Evolutionary conservation across 2,329 filamentous ascomycete species (phyloP), one percentile per base, ranked within the genome.

Genomic region (Colletotrichum tanaceti): DNA sequence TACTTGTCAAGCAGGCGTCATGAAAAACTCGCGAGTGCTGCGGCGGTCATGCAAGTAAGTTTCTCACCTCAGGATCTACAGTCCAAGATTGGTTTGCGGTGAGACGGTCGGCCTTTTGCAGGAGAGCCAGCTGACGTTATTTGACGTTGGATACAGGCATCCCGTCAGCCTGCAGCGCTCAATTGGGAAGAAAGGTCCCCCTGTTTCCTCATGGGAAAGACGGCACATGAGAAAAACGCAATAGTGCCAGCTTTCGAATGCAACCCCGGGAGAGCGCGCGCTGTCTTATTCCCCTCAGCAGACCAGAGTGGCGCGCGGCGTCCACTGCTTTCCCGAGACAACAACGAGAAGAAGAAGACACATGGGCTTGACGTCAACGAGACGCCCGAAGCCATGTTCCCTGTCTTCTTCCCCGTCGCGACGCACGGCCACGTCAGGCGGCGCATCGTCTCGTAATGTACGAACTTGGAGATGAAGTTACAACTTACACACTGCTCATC

Each of bases 361-460:
- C 13, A 39, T 28, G 28, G 44, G 49, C 32, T 58, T 64, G 65
- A 64, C 65, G 59, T 47, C 59, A 63, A 41, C 38, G 13, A 14
- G 41, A 43, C 10, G 60, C n/a, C 28, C 38, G 28, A 16, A 41
- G 58, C 14, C 22, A 43, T 43, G 32, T 44, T 41, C 35, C 43
- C 43, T 44, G 59, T 44, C 28, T 28, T 28, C 28, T 4, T 52
- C 38, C 20, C 53, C 28, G 20, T 58, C 60, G 38, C 65, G 53
- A 67, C 46, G 53, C 59, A 53, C 44, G 52, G 55, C 43, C 53
- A 57, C 44, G 52, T 67, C 64, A 63, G n/a, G n/a, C n/a, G 46
- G 59, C 38, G 38, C n/a, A 24, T 16, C 38, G 18, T 46, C n/a
- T 24, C 14, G 18, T 28, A n/a, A 18, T 28, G 59, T 38, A 35